Evolutionary conservation across 1,139 yeast species (phyloP), one percentile per base, ranked within the genome.

Genomic region (Williopsis jadinii): DNA sequence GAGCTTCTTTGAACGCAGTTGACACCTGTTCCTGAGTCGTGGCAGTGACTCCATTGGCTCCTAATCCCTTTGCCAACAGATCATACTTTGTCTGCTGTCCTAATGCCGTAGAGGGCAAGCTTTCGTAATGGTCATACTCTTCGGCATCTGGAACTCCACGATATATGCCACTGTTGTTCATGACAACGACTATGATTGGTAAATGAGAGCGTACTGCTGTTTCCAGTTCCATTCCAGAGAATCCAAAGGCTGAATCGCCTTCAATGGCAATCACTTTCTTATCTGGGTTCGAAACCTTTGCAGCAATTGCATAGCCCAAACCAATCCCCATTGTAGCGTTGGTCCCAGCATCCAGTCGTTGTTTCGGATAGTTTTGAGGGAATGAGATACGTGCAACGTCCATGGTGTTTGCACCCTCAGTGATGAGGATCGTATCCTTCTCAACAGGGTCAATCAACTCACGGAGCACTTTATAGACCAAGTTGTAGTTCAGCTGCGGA

Each of bases 291-390:
- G 75, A 69, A 3, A 63, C 60, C 48, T 76, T 77, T 8, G 84
- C 73, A 1, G 84, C 77, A 46, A 80, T 73, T 1, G 83, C 80
- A 51, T 80, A 80, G 0, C 53, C 84, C 28, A 78, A 46, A 0
- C 85, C 86, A 28, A 79, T 66, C 3, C 86, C 86, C 86, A 80
- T 80, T 0, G 85, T 79, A 2, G 84, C 85, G 57, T 77, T 77
- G 0, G 85, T 79, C 2, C 86, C 86, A 3, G 84, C 84, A 50
- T 80, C 86, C 19, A 80, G 59, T 28, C 84, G 61, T 12, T 66
- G 70, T 45, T 71, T 69, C 1, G 85, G 80, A 5, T 50, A 48
- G n/a, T 63, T 58, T 36, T 78, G 64, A 5, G 77, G 73, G 55
- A 80, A 79, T 0, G 81, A 71, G 6, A 77, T 65, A 37, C 86